Evolutionary conservation across 228 moss, liverwort and hornwort species (phyloP).

Genomic region (Sphagnum magellanicum): DNA sequence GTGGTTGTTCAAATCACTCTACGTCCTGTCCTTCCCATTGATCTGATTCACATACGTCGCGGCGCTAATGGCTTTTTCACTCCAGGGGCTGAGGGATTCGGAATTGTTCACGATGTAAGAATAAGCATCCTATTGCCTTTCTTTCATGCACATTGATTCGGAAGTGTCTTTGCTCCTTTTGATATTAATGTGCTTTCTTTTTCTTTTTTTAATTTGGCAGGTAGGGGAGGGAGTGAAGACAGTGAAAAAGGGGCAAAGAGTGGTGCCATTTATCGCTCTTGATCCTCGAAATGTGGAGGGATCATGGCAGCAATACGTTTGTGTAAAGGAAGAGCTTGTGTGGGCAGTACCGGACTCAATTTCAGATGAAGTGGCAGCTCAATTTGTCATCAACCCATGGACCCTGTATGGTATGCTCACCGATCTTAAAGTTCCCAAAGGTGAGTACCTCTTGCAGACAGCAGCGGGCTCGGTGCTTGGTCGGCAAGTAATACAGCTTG

Average conservation of each 20-base stretch:
- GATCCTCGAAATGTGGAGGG: conserved; percentile 7
- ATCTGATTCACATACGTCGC: conserved; percentile 14
- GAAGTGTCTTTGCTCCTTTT: no score
- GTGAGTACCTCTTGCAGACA: conserved; percentile 12
- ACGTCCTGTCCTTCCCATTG: conserved; percentile 57
- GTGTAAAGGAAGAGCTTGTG: not conserved
- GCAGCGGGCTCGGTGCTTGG: conserved; percentile 16
- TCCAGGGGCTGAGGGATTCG: conserved; percentile 77
- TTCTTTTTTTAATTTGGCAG: not conserved
- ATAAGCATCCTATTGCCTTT: conserved; percentile 3
- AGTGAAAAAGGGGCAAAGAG: conserved; percentile 8
- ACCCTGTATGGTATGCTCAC: conserved; percentile 6
- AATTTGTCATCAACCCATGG: conserved; percentile 21
- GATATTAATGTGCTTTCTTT: not conserved
- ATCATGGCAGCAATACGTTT: conserved; percentile 18
- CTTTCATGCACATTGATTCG: conserved; percentile 8
- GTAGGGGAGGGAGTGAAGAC: conserved; percentile 8
- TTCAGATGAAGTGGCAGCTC: conserved; percentile 9
- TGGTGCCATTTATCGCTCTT: not conserved
- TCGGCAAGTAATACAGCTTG: conserved; percentile 15
- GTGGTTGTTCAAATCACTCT: conserved; percentile 44
- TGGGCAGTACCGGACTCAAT: conserved; percentile 12
- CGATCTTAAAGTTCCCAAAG: conserved; percentile 3
- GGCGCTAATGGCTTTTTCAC: conserved; percentile 22
- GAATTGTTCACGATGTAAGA: conserved; percentile 66